Conservation (phyloP, 257 asterid species). For the Cruciata laevipes region DNA sequence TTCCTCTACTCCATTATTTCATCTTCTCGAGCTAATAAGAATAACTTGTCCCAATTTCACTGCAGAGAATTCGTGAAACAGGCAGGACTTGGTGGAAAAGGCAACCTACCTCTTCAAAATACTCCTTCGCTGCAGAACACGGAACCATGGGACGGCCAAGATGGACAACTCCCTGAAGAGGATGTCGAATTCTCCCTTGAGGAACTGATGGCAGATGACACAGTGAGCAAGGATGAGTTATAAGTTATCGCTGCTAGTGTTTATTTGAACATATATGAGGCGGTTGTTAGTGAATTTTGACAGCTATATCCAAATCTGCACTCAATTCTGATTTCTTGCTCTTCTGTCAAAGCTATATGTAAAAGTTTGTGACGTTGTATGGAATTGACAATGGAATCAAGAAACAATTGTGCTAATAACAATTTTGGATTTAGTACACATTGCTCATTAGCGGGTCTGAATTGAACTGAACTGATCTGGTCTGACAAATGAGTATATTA, state of each 20-base stretch:
- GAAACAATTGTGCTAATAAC: neutral
- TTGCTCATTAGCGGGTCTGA: no score
- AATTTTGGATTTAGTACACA: neutral
- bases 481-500: no score
- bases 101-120: conserved; percentile 51
- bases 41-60: neutral
- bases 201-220: conserved; percentile 81
- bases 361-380: neutral
- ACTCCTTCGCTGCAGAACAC: conserved; percentile 51
- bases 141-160: conserved; percentile 92
- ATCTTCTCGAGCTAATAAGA: neutral
- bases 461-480: no score
- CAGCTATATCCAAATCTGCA: neutral
- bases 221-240: conserved; percentile 46
- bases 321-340: neutral
- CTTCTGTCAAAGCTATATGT: neutral
- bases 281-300: neutral
- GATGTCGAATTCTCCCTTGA: conserved; percentile 85
- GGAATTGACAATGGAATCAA: neutral
- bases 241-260: conserved; percentile 31
- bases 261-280: neutral
- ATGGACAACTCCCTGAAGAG: conserved; percentile 80
- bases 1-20: neutral
- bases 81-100: conserved; percentile 87
- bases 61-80: conserved; percentile 75